Evolutionary conservation across 78 protist genomes (phyloP).

Genomic region (Speleostelium caveatum): DNA sequence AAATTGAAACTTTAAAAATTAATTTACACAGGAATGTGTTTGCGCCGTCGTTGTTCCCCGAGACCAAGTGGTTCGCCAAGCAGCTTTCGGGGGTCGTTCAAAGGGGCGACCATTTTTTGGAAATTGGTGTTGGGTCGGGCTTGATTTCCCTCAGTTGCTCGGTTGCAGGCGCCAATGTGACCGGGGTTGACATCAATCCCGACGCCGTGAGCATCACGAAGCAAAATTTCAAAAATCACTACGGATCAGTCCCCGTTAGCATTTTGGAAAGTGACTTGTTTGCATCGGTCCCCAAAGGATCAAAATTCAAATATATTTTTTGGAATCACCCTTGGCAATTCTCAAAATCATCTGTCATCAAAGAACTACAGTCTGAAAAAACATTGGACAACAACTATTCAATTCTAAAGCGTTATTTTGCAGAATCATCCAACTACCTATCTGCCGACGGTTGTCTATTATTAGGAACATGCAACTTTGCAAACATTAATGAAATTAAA

Average conservation of each 20-base stretch:
- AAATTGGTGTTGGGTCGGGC: slow-evolving; percentile 10
- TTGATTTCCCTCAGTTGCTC: neutral
- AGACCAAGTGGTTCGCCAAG: neutral
- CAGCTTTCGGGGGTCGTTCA: neutral
- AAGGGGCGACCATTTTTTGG: neutral
- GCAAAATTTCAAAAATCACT: neutral
- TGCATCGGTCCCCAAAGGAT: neutral
- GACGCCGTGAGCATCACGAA: slow-evolving; percentile 1
- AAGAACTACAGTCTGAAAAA: slow-evolving; percentile 12
- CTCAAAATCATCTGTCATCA: neutral
- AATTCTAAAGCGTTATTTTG: slow-evolving; percentile 6
- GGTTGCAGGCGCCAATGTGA: neutral
- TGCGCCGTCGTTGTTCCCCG: neutral
- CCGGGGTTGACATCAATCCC: slow-evolving; percentile 7
- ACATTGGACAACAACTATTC: neutral
- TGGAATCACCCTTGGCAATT: slow-evolving; percentile 37
- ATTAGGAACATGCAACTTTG: slow-evolving; percentile 8
- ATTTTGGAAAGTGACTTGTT: neutral
- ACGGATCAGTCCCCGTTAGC: neutral
- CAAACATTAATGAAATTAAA: neutral
- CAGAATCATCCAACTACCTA: neutral
- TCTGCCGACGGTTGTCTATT: neutral
- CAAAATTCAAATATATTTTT: slow-evolving; percentile 3
- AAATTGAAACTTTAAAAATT: neutral
- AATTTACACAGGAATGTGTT: neutral